A percentile compares a stretch with the other conserved stretches of the same genome.
Evolutionary conservation across 306 rosid species (phyloP).

Genomic region (Inga oerstediana): DNA sequence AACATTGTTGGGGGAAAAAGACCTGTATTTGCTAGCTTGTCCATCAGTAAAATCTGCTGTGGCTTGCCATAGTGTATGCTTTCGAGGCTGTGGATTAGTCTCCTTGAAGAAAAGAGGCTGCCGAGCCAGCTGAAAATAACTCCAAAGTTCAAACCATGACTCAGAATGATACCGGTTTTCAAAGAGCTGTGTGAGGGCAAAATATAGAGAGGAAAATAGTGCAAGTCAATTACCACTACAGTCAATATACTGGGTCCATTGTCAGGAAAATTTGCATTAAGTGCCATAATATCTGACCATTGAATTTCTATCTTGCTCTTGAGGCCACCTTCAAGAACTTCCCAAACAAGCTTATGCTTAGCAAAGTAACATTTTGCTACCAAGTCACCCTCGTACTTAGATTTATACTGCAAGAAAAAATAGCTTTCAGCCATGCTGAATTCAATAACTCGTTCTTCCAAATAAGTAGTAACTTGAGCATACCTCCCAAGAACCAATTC

Average conservation of each 20-base stretch:
- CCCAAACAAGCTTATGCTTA: conserved; percentile 96
- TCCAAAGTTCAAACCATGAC: not conserved
- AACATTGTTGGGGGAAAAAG: not conserved
- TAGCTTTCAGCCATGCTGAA: conserved; percentile 14
- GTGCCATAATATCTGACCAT: conserved; percentile 80
- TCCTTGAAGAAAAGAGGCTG: conserved; percentile 90
- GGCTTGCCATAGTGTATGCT: conserved; percentile 92
- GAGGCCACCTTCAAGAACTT: conserved; percentile 89
- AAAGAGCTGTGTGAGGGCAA: not conserved
- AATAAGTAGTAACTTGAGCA: not conserved
- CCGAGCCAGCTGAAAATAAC: conserved; percentile 64
- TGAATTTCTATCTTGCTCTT: conserved; percentile 91
- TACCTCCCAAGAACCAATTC: conserved; percentile 94
- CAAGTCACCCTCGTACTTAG: conserved; percentile 85
- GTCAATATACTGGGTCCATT: conserved; percentile 66
- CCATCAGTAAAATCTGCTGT: conserved; percentile 86
- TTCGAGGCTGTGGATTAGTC: conserved; percentile 93
- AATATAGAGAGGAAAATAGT: not conserved
- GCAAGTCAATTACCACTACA: conserved; percentile 62
- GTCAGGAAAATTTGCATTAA: conserved; percentile 77
- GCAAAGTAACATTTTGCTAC: conserved; percentile 94
- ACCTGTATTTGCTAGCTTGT: conserved; percentile 71
- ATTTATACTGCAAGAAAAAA: conserved; percentile 64
- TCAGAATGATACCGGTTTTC: not conserved
- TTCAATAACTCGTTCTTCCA: not conserved